Conservation (phyloP, 2,329 filamentous ascomycete species). For the Colletotrichum cordylinicola region DNA sequence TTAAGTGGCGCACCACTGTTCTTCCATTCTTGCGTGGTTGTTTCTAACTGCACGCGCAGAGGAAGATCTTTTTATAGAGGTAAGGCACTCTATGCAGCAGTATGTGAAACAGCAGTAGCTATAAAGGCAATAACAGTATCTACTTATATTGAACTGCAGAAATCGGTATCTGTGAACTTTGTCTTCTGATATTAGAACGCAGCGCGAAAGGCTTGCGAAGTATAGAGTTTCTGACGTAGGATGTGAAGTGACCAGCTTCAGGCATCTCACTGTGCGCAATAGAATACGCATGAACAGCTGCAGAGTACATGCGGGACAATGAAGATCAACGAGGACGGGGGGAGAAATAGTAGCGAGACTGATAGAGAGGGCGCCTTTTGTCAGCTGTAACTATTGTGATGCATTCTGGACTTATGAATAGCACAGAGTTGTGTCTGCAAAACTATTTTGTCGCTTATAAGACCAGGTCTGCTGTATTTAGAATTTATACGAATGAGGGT, state of each 20-base stretch:
- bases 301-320: fast-evolving
- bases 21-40: neutral
- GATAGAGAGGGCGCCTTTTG: fast-evolving
- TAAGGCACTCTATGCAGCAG: neutral
- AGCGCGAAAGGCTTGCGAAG: fast-evolving
- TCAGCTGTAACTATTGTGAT: neutral
- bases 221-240: neutral
- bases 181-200: too few species aligned
- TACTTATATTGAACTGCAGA: too few species aligned
- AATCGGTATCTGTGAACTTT: too few species aligned
- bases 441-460: fast-evolving
- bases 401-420: neutral
- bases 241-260: neutral
- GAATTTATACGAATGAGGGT: fast-evolving
- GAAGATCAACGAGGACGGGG: neutral
- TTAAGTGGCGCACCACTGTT: fast-evolving
- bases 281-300: neutral
- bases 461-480: fast-evolving
- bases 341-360: fast-evolving
- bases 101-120: neutral
- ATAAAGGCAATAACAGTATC: neutral
- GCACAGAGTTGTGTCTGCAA: fast-evolving
- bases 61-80: neutral
- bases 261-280: fast-evolving
- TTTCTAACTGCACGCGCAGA: neutral